Evolutionary conservation across 176 grass and related monocot genomes (phyloP).

Genomic region (Carex littledalei): DNA sequence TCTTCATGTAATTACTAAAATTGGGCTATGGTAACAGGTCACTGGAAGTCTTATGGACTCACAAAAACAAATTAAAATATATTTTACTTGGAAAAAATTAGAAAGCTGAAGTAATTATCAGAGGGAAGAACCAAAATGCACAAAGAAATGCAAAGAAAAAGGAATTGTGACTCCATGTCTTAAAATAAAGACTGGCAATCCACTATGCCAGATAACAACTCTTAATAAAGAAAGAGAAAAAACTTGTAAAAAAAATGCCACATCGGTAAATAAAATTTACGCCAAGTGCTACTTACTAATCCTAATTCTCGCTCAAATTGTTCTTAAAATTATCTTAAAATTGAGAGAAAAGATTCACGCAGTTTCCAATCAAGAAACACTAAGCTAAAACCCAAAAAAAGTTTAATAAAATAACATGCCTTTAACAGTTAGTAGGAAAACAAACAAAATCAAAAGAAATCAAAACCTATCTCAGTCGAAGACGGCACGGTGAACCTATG

Average conservation of each 20-base stretch:
- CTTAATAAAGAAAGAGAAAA: neutral
- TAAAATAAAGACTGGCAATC: neutral
- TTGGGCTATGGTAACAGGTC: conserved; percentile 2
- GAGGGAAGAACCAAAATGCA: neutral
- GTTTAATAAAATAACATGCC: too few relatives aligned
- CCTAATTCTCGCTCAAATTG: neutral
- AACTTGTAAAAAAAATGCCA: neutral
- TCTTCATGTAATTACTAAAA: neutral
- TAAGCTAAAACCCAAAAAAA: neutral
- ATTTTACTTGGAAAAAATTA: neutral
- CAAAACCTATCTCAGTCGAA: neutral
- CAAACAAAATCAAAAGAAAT: neutral
- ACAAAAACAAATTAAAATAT: neutral
- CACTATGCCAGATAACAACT: neutral
- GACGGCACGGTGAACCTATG: neutral
- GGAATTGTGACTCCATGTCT: neutral
- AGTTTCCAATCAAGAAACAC: neutral
- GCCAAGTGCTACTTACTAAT: neutral
- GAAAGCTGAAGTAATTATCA: neutral
- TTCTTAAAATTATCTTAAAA: neutral
- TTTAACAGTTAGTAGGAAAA: neutral
- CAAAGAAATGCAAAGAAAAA: neutral
- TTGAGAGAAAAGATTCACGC: neutral
- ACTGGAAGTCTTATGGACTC: neutral
- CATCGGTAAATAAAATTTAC: neutral